Percentiles rank a stretch among this genome's conserved stretches.
Conservation (phyloP, 495 filamentous ascomycete species). For the Podospora conica region DNA sequence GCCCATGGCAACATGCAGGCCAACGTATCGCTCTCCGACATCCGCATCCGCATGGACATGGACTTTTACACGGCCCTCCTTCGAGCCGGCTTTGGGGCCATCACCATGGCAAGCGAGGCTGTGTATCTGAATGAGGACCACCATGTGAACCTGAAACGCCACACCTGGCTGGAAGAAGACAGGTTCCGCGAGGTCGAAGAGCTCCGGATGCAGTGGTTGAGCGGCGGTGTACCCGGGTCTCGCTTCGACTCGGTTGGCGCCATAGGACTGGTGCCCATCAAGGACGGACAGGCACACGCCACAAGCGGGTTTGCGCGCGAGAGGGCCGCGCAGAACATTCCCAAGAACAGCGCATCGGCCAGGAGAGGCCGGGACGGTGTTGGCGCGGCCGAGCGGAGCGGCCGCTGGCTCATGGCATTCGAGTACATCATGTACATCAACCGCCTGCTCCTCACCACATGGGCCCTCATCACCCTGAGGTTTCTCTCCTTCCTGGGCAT, state of each 20-base stretch:
- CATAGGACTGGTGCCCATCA: conserved; percentile 46
- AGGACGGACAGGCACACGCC: conserved; percentile 36
- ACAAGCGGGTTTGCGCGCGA: conserved; percentile 64
- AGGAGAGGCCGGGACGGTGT: conserved; percentile 56
- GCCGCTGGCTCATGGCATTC: conserved; percentile 64
- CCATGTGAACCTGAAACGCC: conserved; percentile 62
- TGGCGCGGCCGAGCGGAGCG: conserved; percentile 65
- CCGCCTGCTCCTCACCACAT: conserved; percentile 55
- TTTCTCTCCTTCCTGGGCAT: conserved; percentile 57
- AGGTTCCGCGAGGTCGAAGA: conserved; percentile 60
- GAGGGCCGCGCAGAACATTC: conserved; percentile 48
- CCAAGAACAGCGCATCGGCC: conserved; percentile 38
- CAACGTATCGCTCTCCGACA: conserved; percentile 70
- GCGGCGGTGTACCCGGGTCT: conserved; percentile 36
- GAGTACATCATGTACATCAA: conserved; percentile 70
- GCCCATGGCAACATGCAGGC: conserved; percentile 90
- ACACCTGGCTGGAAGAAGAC: conserved; percentile 91
- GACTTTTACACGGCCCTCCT: conserved; percentile 93
- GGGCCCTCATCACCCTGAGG: conserved; percentile 48
- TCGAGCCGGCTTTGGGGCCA: conserved; percentile 73
- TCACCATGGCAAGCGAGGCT: conserved; percentile 90
- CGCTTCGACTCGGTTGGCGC: conserved; percentile 45
- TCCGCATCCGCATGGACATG: conserved; percentile 74
- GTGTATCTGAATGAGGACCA: conserved; percentile 91
- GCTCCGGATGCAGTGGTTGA: conserved; percentile 44